Base-by-base conservation (phyloP, 2,329 filamentous ascomycete genomes). In the Pyricularia sp. region DNA sequence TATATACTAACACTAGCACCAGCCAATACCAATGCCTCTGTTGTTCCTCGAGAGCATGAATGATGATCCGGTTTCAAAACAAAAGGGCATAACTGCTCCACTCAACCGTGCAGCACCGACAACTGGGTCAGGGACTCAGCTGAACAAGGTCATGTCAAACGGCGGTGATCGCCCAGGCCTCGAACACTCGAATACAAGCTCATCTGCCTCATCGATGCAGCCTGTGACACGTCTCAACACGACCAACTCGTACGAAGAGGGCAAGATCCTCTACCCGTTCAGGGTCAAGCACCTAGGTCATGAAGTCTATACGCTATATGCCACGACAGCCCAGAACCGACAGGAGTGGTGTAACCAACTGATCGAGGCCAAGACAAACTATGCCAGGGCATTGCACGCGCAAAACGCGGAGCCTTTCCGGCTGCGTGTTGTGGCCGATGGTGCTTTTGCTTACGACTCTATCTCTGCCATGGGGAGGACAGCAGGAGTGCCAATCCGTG, bases 321-420 rank as follows among this genome's bases (percentile, higher is more conserved):
- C 94, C 0, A 87, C 90, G 6, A 90, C 88, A 1, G 86, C 90
- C 2, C 86, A 90, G 71, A 91, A 89, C 73, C 87, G 95, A 69
- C 84, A 88, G 71, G 92, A 97, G 66, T 99, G 96, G 96, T 97
- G 93, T 75, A 88, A 89, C 72, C 97, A 93, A 79, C 97, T 99
- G 73, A 90, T 96, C 64, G 91, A 97, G 78, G 95, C 95, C 36
- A 99, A 99, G 82, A 97, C 93, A 7, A 89, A 91, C 70, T 94
- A 99, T 77, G 95, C 95, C 26, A 90, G 93, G 67, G 92, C 94
- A 3, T 82, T 98, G 5, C 92, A 92, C 78, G 89, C 92, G 4
- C 95, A 99, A 76, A 97, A 98, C 76, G 94, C 95, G 0, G 95
- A 99, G 78, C 95, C 95, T 0, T 99, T 99, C 85, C 87, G 92